A percentile compares a stretch with the other conserved stretches of the same genome.
These are phyloP conservation scores for Arthrobotrys entomopaga DNA, from an alignment of 2,329 filamentous ascomycete genomes.

Conservation along the genomic window DNA sequence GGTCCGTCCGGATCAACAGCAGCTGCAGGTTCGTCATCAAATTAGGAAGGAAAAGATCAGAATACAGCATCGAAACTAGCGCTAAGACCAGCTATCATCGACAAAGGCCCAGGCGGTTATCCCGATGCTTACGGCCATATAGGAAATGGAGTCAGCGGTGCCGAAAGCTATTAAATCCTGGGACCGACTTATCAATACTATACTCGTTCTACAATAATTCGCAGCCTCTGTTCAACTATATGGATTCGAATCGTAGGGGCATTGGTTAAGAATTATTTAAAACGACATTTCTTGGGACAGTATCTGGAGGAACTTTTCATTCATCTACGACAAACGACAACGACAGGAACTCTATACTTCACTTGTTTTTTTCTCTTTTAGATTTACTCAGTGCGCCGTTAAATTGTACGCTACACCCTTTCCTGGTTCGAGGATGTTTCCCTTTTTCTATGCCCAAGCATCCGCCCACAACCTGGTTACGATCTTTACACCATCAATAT, in stretches of 20 bases:
- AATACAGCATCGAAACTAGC: conserved; percentile 37
- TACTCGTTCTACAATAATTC: conserved; percentile 19
- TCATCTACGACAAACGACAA: conserved; percentile 8
- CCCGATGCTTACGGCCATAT: conserved; percentile 52
- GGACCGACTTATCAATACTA: conserved; percentile 13
- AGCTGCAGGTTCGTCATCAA: conserved; percentile 56
- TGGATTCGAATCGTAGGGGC: conserved; percentile 32
- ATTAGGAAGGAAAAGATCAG: conserved; percentile 44
- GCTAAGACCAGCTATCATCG: conserved; percentile 51
- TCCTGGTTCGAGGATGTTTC: conserved; percentile 35
- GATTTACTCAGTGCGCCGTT: conserved; percentile 41
- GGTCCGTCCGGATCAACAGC: conserved; percentile 55
- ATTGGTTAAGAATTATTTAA: conserved; percentile 34
- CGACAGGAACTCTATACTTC: conserved; percentile 23
- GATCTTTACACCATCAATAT: conserved; percentile 14
- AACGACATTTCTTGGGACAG: too few species aligned
- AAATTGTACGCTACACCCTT: conserved; percentile 42
- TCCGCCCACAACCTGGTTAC: conserved; percentile 15
- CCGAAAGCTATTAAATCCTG: conserved; percentile 46
- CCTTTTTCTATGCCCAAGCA: conserved; percentile 26
- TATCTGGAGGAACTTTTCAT: not conserved
- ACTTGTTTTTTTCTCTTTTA: conserved; percentile 8
- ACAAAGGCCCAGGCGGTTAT: conserved; percentile 53
- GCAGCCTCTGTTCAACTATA: conserved; percentile 11
- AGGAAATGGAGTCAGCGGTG: conserved; percentile 55